Evolutionary conservation across 805 yeast species (phyloP).

Genomic region (Kuraishia cidri): DNA sequence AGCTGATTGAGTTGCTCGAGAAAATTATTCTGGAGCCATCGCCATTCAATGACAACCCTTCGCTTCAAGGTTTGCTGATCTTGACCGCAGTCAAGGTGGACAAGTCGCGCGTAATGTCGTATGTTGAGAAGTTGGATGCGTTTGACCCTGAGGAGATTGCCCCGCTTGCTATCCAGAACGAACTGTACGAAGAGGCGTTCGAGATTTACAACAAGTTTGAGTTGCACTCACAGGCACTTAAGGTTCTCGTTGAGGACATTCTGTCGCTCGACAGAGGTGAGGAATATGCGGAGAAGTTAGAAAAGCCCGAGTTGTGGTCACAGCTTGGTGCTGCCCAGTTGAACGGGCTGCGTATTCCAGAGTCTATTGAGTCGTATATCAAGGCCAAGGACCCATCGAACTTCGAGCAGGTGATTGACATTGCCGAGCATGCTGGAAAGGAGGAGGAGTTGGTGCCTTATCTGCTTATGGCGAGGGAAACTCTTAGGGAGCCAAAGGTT

Average conservation of each 20-base stretch:
- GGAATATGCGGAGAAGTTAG: slow-evolving; percentile 83
- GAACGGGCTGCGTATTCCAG: slow-evolving; percentile 86
- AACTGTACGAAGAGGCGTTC: slow-evolving; percentile 87
- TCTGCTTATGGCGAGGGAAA: slow-evolving; percentile 84
- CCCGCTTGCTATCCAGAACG: slow-evolving; percentile 81
- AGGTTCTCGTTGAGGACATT: slow-evolving; percentile 85
- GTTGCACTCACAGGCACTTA: slow-evolving; percentile 69
- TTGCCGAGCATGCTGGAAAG: slow-evolving; percentile 92
- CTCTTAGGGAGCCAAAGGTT: slow-evolving; percentile 82
- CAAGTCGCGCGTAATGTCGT: slow-evolving; percentile 70
- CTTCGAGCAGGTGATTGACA: slow-evolving; percentile 86
- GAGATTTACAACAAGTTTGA: slow-evolving; percentile 85
- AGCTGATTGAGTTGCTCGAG: slow-evolving; percentile 89
- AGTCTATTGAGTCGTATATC: slow-evolving; percentile 86
- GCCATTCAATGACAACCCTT: slow-evolving; percentile 91
- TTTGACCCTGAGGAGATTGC: slow-evolving; percentile 94
- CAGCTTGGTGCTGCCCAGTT: slow-evolving; percentile 94
- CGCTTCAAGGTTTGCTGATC: slow-evolving; percentile 86
- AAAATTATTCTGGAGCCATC: slow-evolving; percentile 96
- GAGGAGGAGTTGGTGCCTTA: slow-evolving; percentile 87
- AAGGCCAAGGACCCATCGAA: slow-evolving; percentile 88
- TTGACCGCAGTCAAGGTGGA: slow-evolving; percentile 96
- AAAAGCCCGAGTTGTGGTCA: slow-evolving; percentile 84
- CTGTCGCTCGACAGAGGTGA: slow-evolving; percentile 94
- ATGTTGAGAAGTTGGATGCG: slow-evolving; percentile 83